phyloP scores from a whole-genome alignment of 2,329 filamentous ascomycete species.

The Scytalidium lignicola region DNA sequence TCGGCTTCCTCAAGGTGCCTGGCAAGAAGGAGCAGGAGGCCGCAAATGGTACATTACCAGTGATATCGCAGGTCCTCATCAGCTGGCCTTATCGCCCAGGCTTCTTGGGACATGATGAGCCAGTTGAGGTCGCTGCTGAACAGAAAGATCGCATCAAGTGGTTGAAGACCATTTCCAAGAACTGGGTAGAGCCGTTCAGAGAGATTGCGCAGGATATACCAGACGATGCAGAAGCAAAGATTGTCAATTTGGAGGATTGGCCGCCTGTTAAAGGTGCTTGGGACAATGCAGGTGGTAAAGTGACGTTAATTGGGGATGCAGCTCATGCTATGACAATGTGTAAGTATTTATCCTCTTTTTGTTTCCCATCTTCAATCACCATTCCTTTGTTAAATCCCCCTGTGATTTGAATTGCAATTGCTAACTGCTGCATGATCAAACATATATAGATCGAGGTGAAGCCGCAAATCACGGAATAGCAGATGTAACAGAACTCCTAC shows the following conservation, averaged over 20 bases:
- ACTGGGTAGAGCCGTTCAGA: slow-evolving; percentile 31
- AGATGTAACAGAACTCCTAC: slow-evolving; percentile 42
- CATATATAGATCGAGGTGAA: slow-evolving; percentile 46
- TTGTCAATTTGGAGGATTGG: slow-evolving; percentile 32
- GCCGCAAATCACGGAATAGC: slow-evolving; percentile 52
- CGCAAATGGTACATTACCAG: slow-evolving; percentile 22
- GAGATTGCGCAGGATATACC: slow-evolving; percentile 29
- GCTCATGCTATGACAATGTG: slow-evolving; percentile 57
- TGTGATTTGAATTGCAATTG: too few relatives aligned
- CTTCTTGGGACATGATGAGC: slow-evolving; percentile 26
- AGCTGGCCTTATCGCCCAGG: slow-evolving; percentile 36
- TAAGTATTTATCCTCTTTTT: slow-evolving; percentile 28
- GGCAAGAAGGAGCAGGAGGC: slow-evolving; percentile 24
- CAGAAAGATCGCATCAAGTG: slow-evolving; percentile 27
- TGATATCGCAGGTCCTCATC: slow-evolving; percentile 33
- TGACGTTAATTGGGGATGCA: slow-evolving; percentile 48
- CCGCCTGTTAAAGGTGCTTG: slow-evolving; percentile 27
- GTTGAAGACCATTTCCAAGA: slow-evolving; percentile 28
- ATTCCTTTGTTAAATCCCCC: too few relatives aligned
- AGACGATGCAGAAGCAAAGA: slow-evolving; percentile 26
- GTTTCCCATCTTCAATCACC: too few relatives aligned
- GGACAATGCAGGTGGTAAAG: slow-evolving; percentile 31
- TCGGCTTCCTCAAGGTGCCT: slow-evolving; percentile 35
- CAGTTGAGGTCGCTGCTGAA: slow-evolving; percentile 26
- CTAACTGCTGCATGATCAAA: too few relatives aligned